Percentiles rank a stretch among this genome's conserved stretches.
Evolutionary conservation across 768 basidiomycete species (phyloP).

Genomic region (Butyriboletus loyo): DNA sequence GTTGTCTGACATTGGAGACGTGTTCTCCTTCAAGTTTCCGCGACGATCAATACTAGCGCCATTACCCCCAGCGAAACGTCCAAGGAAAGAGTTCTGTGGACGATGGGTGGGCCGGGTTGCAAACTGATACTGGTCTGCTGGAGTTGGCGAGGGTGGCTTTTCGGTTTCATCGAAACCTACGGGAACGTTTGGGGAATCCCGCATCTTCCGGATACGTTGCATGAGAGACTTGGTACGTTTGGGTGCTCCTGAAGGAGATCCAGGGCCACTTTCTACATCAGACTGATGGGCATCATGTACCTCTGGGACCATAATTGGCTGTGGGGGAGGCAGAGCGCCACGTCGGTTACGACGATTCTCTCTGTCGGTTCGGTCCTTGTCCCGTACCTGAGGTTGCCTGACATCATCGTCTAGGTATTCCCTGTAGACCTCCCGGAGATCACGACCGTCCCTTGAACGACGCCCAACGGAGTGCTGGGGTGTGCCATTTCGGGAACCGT

Average conservation of each 20-base stretch:
- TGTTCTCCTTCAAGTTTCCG: constrained; percentile 36
- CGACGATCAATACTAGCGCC: constrained; percentile 28
- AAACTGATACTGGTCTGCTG: constrained; percentile 28
- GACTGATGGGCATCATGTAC: constrained; percentile 42
- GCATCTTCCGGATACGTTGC: constrained; percentile 87
- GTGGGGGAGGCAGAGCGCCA: constrained; percentile 68
- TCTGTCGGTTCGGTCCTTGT: constrained; percentile 35
- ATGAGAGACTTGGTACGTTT: constrained; percentile 82
- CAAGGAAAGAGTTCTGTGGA: constrained; percentile 72
- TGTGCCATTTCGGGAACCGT: constrained; percentile 34
- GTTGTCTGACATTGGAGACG: constrained; percentile 29
- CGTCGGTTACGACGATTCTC: constrained; percentile 43
- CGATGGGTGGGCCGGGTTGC: constrained; percentile 61
- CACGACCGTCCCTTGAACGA: constrained; percentile 49
- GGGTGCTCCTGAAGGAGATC: constrained; percentile 46
- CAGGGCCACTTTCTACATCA: constrained; percentile 35
- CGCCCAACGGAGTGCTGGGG: constrained; percentile 35
- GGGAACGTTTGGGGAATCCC: constrained; percentile 81
- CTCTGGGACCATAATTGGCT: constrained; percentile 79
- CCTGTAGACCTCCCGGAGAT: constrained; percentile 44
- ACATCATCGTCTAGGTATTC: constrained; percentile 42
- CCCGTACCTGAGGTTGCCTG: constrained; percentile 24
- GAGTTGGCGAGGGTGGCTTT: constrained; percentile 45
- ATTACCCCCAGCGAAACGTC: constrained; percentile 54
- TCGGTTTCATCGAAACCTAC: constrained; percentile 44